Conservation (phyloP, 139 green algal species). For the Tetradesmus lagerheimii region DNA sequence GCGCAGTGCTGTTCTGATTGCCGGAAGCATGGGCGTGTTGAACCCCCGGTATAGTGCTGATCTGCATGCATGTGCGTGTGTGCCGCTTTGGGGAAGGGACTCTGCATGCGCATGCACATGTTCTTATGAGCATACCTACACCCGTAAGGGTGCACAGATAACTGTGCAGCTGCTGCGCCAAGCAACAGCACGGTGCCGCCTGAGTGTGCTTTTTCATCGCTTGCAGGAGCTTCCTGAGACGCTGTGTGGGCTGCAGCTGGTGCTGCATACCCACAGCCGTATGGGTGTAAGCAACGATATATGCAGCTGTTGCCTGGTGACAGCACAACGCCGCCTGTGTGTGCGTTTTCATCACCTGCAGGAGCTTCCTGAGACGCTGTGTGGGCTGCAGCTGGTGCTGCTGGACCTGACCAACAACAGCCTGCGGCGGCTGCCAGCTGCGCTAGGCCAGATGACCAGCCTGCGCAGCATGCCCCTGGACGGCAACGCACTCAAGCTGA, state of each 20-base stretch:
- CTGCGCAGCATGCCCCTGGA: slow-evolving; percentile 62
- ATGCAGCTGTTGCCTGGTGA: not conserved
- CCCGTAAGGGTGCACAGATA: too few relatives aligned
- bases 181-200: too few relatives aligned
- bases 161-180: too few relatives aligned
- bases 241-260: slow-evolving; percentile 54
- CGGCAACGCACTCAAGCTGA: slow-evolving; percentile 63
- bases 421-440: slow-evolving; percentile 51
- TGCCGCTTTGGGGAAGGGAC: too few relatives aligned
- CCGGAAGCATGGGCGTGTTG: too few relatives aligned
- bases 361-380: slow-evolving; percentile 35
- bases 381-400: slow-evolving; percentile 53
- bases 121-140: too few relatives aligned
- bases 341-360: not conserved
- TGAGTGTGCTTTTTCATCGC: too few relatives aligned
- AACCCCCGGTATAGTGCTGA: too few relatives aligned
- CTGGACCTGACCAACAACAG: slow-evolving; percentile 71
- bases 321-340: too few relatives aligned
- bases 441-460: slow-evolving; percentile 63
- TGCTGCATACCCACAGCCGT: too few relatives aligned
- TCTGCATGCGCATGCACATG: too few relatives aligned
- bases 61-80: not conserved
- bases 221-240: slow-evolving; percentile 21
- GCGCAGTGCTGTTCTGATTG: not conserved
- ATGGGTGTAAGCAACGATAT: too few relatives aligned